Evolutionary conservation across 805 yeast species (phyloP).

Genomic region (Dipodascus geniculatus): DNA sequence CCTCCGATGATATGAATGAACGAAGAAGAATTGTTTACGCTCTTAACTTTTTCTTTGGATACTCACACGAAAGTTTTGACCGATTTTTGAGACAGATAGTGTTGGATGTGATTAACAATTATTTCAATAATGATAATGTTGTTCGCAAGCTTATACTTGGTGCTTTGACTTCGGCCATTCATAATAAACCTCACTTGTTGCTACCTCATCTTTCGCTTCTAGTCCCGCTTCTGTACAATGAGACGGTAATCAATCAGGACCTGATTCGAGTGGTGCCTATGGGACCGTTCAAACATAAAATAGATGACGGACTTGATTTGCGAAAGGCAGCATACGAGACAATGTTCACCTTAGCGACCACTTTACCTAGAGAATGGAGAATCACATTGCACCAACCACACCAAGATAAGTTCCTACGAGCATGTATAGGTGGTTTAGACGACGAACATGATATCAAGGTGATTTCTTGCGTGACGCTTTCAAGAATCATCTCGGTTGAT

Average conservation of each 20-base stretch:
- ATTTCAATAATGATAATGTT: slow-evolving; percentile 33
- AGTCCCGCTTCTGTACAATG: slow-evolving; percentile 41
- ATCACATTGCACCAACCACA: slow-evolving; percentile 20
- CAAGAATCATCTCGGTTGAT: slow-evolving; percentile 27
- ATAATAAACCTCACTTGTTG: slow-evolving; percentile 39
- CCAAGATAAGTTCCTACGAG: slow-evolving; percentile 28
- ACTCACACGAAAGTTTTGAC: slow-evolving; percentile 15
- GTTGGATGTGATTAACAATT: slow-evolving; percentile 19
- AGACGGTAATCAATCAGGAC: slow-evolving; percentile 42
- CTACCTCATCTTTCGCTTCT: slow-evolving; percentile 35
- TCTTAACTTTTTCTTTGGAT: slow-evolving; percentile 28
- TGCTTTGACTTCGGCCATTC: slow-evolving; percentile 47
- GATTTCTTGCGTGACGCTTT: slow-evolving; percentile 36
- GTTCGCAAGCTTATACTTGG: slow-evolving; percentile 50
- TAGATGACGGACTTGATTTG: slow-evolving; percentile 66
- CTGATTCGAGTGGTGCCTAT: slow-evolving; percentile 58
- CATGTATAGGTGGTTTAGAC: slow-evolving; percentile 39
- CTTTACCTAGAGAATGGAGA: slow-evolving; percentile 18
- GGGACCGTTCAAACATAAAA: slow-evolving; percentile 79
- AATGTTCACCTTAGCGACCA: slow-evolving; percentile 39
- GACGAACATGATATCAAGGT: slow-evolving; percentile 53
- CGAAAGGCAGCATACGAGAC: slow-evolving; percentile 64
- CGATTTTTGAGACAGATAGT: slow-evolving; percentile 18
- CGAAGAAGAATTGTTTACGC: slow-evolving; percentile 26
- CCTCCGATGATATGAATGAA: slow-evolving; percentile 13